These are phyloP conservation scores for Backusella mclennaniae DNA, from an alignment of 192 early-diverging fungal genomes.

Conservation along the genomic window DNA sequence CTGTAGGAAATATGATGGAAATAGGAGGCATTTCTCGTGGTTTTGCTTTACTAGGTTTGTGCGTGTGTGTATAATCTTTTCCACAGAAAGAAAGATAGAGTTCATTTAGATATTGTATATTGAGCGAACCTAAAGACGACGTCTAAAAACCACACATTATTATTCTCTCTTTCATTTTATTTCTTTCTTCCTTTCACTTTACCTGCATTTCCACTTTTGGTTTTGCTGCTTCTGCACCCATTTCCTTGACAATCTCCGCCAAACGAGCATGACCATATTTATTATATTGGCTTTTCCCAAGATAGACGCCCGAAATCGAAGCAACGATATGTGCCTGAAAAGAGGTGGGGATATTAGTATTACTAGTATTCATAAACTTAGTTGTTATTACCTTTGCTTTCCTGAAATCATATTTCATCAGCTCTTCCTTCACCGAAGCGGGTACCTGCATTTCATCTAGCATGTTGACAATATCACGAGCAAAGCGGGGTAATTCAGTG, in stretches of 20 bases:
- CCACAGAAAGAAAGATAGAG: conserved; percentile 45
- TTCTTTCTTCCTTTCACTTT: neutral
- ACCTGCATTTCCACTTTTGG: conserved; percentile 49
- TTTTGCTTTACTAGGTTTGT: neutral
- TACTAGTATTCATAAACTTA: neutral
- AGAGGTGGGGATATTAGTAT: no score
- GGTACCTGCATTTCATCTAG: conserved; percentile 54
- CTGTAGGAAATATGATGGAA: conserved; percentile 45
- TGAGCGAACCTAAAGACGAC: conserved; percentile 45
- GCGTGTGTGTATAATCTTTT: conserved; percentile 1
- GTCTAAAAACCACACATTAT: conserved; percentile 29
- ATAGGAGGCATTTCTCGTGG: conserved; percentile 28
- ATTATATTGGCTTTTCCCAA: conserved; percentile 29
- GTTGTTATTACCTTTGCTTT: conserved; percentile 39
- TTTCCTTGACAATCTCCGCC: conserved; percentile 33
- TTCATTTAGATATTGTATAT: conserved; percentile 34
- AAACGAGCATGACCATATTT: conserved; percentile 53
- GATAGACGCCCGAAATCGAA: conserved; percentile 45
- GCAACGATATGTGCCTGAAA: conserved; percentile 49
- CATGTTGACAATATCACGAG: conserved; percentile 39
- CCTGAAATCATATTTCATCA: conserved; percentile 46
- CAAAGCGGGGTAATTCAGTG: conserved; percentile 40
- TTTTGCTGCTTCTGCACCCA: conserved; percentile 11
- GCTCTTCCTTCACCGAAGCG: conserved; percentile 35
- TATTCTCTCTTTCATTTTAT: neutral